These are phyloP conservation scores for Waitea zeae DNA, from an alignment of 1,284 basidiomycete species.

Conservation along the genomic window DNA sequence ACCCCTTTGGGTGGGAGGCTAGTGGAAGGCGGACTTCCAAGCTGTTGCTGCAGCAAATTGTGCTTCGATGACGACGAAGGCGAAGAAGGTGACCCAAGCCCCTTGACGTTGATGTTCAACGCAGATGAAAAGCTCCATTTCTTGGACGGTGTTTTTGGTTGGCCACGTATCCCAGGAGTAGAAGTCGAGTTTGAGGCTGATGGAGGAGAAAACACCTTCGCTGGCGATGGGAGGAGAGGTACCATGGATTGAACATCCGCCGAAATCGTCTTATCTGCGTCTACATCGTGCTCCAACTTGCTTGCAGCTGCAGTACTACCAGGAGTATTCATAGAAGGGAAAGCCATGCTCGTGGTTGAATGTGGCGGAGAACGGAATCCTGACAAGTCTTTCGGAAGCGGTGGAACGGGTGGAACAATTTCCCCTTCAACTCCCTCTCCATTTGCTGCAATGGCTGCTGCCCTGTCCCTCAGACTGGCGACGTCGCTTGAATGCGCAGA, in stretches of 20 bases:
- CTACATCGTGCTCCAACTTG: constrained; percentile 18
- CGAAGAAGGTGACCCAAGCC: constrained; percentile 44
- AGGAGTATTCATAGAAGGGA: constrained; percentile 19
- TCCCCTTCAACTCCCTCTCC: constrained; percentile 42
- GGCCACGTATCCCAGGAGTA: constrained; percentile 14
- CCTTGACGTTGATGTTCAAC: constrained; percentile 67
- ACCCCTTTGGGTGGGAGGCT: too few relatives aligned
- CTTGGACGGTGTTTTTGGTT: constrained; percentile 69
- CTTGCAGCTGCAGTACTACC: constrained; percentile 18
- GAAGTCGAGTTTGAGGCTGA: constrained; percentile 11
- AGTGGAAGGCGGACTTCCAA: not conserved
- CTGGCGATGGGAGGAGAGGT: constrained; percentile 11
- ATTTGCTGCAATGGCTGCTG: constrained; percentile 34
- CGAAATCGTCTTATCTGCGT: constrained; percentile 21
- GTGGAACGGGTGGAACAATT: constrained; percentile 86
- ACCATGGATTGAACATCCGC: constrained; percentile 30
- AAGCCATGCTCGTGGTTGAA: constrained; percentile 30
- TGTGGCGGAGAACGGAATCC: constrained; percentile 54
- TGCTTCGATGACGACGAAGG: constrained; percentile 32
- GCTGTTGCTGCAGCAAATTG: too few relatives aligned
- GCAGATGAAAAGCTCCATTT: constrained; percentile 99
- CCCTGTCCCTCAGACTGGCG: constrained; percentile 45
- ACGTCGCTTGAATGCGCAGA: constrained; percentile 53
- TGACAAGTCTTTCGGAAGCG: constrained; percentile 82
- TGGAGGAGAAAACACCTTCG: not conserved